phyloP scores from a whole-genome alignment of 2,329 filamentous ascomycete genomes.

The Arthroderma sp. region DNA sequence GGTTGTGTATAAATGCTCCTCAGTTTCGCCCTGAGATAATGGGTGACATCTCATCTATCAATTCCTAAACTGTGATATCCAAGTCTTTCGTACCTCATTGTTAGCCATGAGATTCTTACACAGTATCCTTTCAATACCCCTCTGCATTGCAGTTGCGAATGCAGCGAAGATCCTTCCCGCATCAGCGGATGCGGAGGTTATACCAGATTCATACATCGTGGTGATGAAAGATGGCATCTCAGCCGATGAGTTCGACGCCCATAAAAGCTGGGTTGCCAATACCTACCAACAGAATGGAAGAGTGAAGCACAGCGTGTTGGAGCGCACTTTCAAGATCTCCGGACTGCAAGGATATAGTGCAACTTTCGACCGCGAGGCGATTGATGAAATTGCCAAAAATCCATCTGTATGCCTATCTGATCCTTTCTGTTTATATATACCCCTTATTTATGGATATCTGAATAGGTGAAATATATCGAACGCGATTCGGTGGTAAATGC shows the following conservation, averaged over 20 bases:
- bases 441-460: neutral
- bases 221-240: constrained; percentile 7
- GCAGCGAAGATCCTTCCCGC: constrained; percentile 7
- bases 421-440: neutral
- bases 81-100: too few species aligned
- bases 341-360: constrained; percentile 7
- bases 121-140: too few species aligned
- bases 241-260: constrained; percentile 1
- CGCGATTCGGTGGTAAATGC: constrained; percentile 5
- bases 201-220: constrained; percentile 8
- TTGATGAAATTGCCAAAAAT: constrained; percentile 4
- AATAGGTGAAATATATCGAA: constrained; percentile 10
- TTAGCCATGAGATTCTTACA: too few species aligned
- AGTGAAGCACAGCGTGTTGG: neutral
- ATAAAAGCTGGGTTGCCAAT: constrained; percentile 1
- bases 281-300: neutral
- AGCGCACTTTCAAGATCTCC: constrained; percentile 4
- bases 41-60: too few species aligned
- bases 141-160: neutral
- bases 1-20: too few species aligned
- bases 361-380: constrained; percentile 6
- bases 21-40: too few species aligned
- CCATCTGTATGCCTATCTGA: neutral
- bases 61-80: too few species aligned
- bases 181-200: neutral